A percentile compares a stretch with the other conserved stretches of the same genome.
These are phyloP conservation scores for Fusarium miscanthi DNA, from an alignment of 2,329 filamentous ascomycete genomes.

Conservation along the genomic window DNA sequence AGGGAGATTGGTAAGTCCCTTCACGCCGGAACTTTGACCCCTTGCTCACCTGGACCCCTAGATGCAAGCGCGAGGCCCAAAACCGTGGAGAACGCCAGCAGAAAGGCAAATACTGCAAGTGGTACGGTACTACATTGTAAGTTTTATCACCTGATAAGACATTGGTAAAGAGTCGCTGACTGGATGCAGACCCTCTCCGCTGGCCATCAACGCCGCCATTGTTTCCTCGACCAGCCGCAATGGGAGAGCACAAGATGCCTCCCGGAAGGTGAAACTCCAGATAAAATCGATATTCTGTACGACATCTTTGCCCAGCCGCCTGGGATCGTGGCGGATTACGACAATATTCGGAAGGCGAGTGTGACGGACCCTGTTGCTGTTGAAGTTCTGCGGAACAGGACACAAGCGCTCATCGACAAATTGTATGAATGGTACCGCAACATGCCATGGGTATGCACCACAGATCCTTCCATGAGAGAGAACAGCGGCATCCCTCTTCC, in stretches of 20 bases:
- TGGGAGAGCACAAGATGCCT: constrained; percentile 3
- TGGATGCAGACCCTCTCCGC: constrained; percentile 16
- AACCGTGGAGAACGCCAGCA: background rate
- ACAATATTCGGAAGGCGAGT: background rate
- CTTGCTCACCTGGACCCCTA: background rate
- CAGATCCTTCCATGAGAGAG: background rate
- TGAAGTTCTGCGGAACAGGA: background rate
- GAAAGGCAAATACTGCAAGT: constrained; percentile 17
- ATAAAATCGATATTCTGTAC: constrained; percentile 1
- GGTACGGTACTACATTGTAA: constrained; percentile 17
- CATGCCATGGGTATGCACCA: constrained; percentile 3
- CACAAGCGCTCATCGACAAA: background rate
- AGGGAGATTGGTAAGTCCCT: constrained; percentile 5
- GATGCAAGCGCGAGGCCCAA: constrained; percentile 27
- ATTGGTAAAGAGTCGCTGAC: background rate
- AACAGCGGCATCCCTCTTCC: background rate
- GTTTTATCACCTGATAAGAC: rapidly evolving
- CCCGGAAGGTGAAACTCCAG: background rate
- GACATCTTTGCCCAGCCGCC: constrained; percentile 19
- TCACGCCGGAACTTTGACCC: rapidly evolving
- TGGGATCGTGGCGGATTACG: constrained; percentile 4
- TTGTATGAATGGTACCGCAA: constrained; percentile 4
- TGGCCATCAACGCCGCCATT: constrained; percentile 19
- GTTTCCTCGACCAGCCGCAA: constrained; percentile 26
- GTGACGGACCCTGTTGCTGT: background rate